phyloP scores from a whole-genome alignment of 106 monocot species.

The Triglochin maritima region DNA sequence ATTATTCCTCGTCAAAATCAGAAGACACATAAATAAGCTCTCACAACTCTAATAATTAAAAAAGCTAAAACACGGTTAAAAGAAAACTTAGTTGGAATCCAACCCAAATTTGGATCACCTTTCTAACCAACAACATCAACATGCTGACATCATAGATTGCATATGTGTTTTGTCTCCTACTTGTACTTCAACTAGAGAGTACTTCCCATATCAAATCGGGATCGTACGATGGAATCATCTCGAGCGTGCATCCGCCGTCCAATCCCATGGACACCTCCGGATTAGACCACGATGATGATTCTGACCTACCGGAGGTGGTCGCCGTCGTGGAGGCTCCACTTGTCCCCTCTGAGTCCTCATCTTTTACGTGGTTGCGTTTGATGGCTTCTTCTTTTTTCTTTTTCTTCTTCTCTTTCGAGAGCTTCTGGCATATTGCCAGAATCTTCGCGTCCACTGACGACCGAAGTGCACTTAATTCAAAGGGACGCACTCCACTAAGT shows the following conservation, averaged over 20 bases:
- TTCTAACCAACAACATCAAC: no score
- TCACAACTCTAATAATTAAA: no score
- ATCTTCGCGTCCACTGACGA: conserved; percentile 69
- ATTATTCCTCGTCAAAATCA: no score
- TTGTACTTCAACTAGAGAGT: conserved; percentile 21
- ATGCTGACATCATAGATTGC: no score
- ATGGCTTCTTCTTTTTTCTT: not conserved
- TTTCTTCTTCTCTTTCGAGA: conserved; percentile 11
- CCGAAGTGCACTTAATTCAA: conserved; percentile 18
- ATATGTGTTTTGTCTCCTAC: not conserved
- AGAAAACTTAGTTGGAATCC: no score
- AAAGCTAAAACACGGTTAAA: no score
- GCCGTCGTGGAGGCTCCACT: not conserved
- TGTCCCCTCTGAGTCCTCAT: not conserved
- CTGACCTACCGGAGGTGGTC: not conserved
- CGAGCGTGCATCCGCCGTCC: conserved; percentile 36
- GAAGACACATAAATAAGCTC: no score
- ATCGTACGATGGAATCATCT: conserved; percentile 65
- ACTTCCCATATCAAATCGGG: conserved; percentile 79
- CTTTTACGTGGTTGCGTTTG: no score
- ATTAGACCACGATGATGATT: not conserved
- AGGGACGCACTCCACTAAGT: not conserved
- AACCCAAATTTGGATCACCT: no score
- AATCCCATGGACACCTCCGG: not conserved
- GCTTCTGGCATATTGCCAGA: conserved; percentile 56